Evolutionary conservation across 352 stramenopile species (phyloP).

Genomic region (Pythium vanterpoolii): DNA sequence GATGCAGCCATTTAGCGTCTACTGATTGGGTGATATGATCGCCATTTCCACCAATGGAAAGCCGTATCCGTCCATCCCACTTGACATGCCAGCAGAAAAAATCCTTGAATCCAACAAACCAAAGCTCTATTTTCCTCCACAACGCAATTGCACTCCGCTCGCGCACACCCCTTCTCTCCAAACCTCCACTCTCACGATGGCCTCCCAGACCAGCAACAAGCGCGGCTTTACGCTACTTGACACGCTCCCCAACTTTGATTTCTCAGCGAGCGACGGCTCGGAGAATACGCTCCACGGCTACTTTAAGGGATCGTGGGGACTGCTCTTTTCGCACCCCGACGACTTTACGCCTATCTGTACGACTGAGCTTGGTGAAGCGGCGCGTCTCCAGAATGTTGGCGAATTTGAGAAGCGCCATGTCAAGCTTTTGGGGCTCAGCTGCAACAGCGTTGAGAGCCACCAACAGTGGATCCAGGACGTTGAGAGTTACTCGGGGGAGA

Average conservation of each 20-base stretch:
- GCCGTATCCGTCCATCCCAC: neutral
- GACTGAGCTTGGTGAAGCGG: constrained; percentile 88
- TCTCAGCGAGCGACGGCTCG: constrained; percentile 48
- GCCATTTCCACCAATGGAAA: neutral
- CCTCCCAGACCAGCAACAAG: constrained; percentile 27
- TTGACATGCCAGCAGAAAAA: neutral
- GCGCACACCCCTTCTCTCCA: constrained; percentile 3
- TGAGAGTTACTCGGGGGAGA: constrained; percentile 59
- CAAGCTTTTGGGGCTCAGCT: constrained; percentile 83
- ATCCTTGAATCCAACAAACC: neutral
- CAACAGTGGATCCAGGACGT: constrained; percentile 84
- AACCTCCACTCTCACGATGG: constrained; percentile 8
- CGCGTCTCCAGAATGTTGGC: constrained; percentile 68
- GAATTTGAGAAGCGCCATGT: constrained; percentile 77
- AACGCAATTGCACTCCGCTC: neutral
- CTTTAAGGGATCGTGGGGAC: constrained; percentile 55
- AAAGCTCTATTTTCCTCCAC: constrained; percentile 3
- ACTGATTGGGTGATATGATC: constrained; percentile 6
- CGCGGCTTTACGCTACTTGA: constrained; percentile 54
- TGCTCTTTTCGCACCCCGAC: constrained; percentile 86
- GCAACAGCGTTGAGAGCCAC: constrained; percentile 73
- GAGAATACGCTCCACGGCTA: constrained; percentile 59
- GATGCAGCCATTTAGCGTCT: constrained; percentile 4
- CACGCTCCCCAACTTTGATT: constrained; percentile 56
- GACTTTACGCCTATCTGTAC: constrained; percentile 94